Evolutionary conservation across 345 rosid genomes (phyloP), one percentile per base, ranked within the genome.

Genomic region (Hevea brasiliensis): DNA sequence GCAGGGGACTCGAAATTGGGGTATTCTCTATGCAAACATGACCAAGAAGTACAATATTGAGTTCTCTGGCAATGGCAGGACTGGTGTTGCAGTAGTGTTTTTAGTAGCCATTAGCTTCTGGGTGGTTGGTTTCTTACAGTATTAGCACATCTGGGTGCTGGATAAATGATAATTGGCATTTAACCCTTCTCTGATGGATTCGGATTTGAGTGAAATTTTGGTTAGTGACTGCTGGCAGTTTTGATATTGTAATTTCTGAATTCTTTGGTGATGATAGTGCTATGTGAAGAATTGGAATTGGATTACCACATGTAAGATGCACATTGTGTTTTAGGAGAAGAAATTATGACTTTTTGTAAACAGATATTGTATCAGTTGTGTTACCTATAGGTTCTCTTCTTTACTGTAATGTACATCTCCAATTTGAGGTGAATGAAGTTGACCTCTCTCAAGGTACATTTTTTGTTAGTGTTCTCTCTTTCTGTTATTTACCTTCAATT

Each of bases 21-120:
- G 97, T 53, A 82, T 94, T 70, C 18, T 94, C 73, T 75, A 87
- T 62, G 85, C 81, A 27, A 92, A 94, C 68, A 67, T 89, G 90
- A 92, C 89, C 0, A 77, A 29, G 72, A 90, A 94, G 85, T 94
- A 89, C 35, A 61, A 84, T 29, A 50, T 87, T 61, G 85, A 86
- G 64, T 86, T 87, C 77, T 89, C 93, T 3, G 68, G 62, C 58
- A 81, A 70, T 23, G 51, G 73, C 44, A 50, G 14, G 55, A 54
- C 23, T 61, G 15, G 29, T 53, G 57, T 21, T 17, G 48, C 10
- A 4, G 27, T 35, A 15, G 20, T 26, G 69, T 20, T 62, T 7
- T 64, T 70, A 47, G 10, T 67, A 44, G 59, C 3, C 48, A 21
- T 24, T 27, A 56, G 56, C 29, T 63, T 69, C 29, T 41, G 7